Conservation (phyloP, 352 stramenopile genomes). For the Thraustotheca clavata region DNA sequence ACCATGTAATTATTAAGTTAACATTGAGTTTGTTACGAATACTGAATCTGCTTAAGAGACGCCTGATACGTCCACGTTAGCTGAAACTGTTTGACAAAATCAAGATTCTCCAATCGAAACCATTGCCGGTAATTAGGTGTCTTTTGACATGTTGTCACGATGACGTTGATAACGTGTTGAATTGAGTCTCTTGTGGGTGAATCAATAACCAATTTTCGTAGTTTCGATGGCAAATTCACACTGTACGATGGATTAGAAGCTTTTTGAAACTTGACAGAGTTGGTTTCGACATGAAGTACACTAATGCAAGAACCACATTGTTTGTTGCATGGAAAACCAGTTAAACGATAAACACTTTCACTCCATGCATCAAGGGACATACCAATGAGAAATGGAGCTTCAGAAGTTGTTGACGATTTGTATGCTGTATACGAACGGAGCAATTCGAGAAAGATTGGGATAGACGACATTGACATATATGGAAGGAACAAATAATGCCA, state of each 20-base stretch:
- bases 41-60: neutral
- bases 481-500: conserved; percentile 76
- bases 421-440: conserved; percentile 41
- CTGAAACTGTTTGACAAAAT: conserved; percentile 18
- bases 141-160: conserved; percentile 9
- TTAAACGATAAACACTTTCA: conserved; percentile 11
- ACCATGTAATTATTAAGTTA: conserved; percentile 88
- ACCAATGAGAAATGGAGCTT: conserved; percentile 6
- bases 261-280: neutral
- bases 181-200: neutral
- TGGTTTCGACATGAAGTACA: conserved; percentile 13
- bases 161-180: conserved; percentile 1
- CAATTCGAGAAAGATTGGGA: conserved; percentile 57
- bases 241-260: conserved; percentile 1
- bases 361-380: conserved; percentile 10
- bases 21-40: neutral
- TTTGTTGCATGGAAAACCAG: neutral
- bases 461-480: conserved; percentile 64
- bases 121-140: conserved; percentile 12
- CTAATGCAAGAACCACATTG: conserved; percentile 7
- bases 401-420: conserved; percentile 4
- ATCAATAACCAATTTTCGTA: conserved; percentile 15
- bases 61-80: conserved; percentile 6
- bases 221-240: conserved; percentile 9
- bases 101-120: conserved; percentile 17